phyloP scores from a whole-genome alignment of 2,329 filamentous ascomycete species.

The Myriosclerotinia scirpicola region DNA sequence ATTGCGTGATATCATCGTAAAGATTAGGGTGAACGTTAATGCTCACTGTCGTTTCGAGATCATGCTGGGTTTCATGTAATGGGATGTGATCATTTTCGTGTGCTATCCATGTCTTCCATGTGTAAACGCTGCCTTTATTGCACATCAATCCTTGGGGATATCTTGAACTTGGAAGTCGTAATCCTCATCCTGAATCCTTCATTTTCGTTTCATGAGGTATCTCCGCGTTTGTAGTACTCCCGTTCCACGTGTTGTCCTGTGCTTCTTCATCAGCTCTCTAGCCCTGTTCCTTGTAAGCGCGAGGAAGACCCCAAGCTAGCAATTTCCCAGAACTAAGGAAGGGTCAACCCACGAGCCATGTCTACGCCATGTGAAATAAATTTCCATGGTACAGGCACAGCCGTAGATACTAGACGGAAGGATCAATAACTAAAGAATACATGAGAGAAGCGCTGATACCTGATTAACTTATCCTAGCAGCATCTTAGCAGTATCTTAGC shows the following conservation, averaged over 20 bases:
- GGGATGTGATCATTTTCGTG: background rate
- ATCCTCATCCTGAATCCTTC: conserved; percentile 18
- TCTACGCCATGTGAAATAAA: conserved; percentile 13
- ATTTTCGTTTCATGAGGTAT: conserved; percentile 10
- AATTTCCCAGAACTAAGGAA: background rate
- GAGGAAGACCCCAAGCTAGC: background rate
- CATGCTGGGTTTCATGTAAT: background rate
- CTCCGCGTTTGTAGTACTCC: conserved; percentile 11
- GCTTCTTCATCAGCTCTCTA: background rate
- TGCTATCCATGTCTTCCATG: conserved; percentile 2
- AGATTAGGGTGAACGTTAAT: background rate
- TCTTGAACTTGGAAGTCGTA: background rate
- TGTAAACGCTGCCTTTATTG: background rate
- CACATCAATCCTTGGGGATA: conserved; percentile 1
- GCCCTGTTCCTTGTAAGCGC: conserved; percentile 11
- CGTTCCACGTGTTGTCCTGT: background rate
- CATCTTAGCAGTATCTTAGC: conserved; percentile 4
- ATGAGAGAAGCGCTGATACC: conserved; percentile 15
- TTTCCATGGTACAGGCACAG: background rate
- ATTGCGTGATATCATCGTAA: conserved; percentile 10
- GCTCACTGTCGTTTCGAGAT: background rate
- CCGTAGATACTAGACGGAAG: background rate
- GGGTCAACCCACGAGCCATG: background rate
- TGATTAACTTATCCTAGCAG: conserved; percentile 7
- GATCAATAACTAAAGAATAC: conserved; percentile 3